Evolutionary conservation across 1,284 basidiomycete genomes (phyloP), one percentile per base, ranked within the genome.

Genomic region (Erythrobasidium hasegawianum): DNA sequence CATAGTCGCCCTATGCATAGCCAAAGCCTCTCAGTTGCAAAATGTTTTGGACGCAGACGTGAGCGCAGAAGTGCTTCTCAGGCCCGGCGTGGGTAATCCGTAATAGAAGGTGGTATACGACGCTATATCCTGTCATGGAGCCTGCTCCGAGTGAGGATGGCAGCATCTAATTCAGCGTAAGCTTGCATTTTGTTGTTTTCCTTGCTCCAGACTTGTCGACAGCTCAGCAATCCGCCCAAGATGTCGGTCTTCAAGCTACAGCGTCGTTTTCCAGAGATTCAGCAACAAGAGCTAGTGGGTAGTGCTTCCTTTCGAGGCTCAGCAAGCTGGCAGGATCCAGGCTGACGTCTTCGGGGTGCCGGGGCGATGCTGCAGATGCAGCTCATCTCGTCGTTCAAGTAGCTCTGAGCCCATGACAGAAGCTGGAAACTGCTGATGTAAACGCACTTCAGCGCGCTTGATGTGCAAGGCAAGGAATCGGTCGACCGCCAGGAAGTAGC

Each of bases 221-320:
- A 5, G 16, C 20, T 9, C 54, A 56, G 27, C n/a, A 7, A 9
- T 3, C n/a, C 26, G 24, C 22, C 33, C 3, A 56, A 18, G n/a
- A 40, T 40, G 33, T 18, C 26, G 27, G 62, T 65, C 55, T 65
- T 65, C 56, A 65, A 65, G 56, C 62, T 65, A 5, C 62, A 65
- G 56, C 55, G 62, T 16, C 53, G 54, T 29, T 65, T 55, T 22
- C 62, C 62, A 24, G 53, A 65, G 26, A 38, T 65, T n/a, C 38
- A 58, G 27, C 62, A 65, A 47, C 62, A 65, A 40, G 62, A 65
- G 56, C 62, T 65, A 29, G 62, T 65, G 47, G 41, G 62, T 55
- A 24, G 61, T 40, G 39, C n/a, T n/a, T n/a, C n/a, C n/a, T 43
- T 29, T 39, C 45, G 16, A 14, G 8, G 1, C 26, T 26, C 9